Evolutionary conservation across 768 basidiomycete genomes (phyloP).

Genomic region (Mycena kentingensis): DNA sequence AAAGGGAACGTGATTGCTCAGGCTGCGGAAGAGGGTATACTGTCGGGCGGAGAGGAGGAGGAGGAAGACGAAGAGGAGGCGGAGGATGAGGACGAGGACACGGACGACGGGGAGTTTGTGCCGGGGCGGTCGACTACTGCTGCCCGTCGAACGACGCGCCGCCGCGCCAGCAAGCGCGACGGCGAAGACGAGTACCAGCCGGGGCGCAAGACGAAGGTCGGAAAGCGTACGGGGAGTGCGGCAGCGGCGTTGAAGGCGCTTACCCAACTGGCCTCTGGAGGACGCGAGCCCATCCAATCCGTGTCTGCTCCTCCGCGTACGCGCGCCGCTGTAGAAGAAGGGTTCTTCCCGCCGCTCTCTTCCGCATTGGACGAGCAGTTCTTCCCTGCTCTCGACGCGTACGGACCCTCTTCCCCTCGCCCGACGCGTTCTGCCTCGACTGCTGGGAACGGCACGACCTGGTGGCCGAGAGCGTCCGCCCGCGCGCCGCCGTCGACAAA

Average conservation of each 20-base stretch:
- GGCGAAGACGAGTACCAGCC: background rate
- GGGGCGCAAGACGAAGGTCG: background rate
- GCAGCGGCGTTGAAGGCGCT: constrained; percentile 16
- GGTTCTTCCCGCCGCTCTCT: background rate
- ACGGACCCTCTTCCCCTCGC: background rate
- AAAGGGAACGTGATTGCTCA: background rate
- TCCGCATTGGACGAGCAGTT: background rate
- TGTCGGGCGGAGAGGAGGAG: no score
- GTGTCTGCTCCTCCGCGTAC: background rate
- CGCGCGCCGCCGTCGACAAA: constrained; percentile 27
- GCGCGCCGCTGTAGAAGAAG: background rate
- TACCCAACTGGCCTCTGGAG: constrained; percentile 6
- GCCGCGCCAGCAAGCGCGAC: background rate
- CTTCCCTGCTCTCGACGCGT: background rate
- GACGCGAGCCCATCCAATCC: background rate
- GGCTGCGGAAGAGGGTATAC: background rate
- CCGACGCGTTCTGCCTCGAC: background rate
- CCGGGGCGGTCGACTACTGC: constrained; percentile 9
- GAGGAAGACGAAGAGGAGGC: background rate
- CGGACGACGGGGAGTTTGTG: constrained; percentile 11
- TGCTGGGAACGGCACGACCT: no score
- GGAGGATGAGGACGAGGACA: background rate
- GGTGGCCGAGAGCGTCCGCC: background rate
- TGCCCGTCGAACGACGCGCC: background rate
- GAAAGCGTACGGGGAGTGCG: constrained; percentile 20